Conservation (phyloP, 768 basidiomycete genomes). For the Mycena alexandri region DNA sequence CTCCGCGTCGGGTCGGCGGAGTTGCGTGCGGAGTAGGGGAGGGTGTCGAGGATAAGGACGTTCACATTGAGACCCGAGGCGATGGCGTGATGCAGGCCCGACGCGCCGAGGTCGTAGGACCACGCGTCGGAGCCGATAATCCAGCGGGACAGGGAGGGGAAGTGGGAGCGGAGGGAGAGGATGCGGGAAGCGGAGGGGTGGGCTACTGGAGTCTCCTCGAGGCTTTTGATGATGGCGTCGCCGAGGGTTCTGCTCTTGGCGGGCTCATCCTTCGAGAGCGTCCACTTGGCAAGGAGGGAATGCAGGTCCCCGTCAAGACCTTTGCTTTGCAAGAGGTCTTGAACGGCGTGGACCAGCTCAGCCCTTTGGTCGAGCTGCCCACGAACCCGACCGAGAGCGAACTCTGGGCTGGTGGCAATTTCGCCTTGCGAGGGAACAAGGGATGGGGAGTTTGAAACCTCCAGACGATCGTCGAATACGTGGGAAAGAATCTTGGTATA, state of each 20-base stretch:
- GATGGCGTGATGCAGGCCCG: constrained; percentile 94
- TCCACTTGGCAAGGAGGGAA: constrained; percentile 82
- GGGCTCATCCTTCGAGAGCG: constrained; percentile 79
- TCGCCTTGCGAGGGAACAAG: constrained; percentile 77
- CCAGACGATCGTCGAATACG: constrained; percentile 82
- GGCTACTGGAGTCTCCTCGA: constrained; percentile 56
- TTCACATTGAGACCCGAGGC: constrained; percentile 94
- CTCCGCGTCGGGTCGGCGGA: constrained; percentile 77
- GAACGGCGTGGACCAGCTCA: constrained; percentile 73
- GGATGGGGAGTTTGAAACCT: constrained; percentile 87
- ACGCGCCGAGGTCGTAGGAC: constrained; percentile 97
- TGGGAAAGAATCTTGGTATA: constrained; percentile 91
- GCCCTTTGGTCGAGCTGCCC: constrained; percentile 84
- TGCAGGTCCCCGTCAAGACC: constrained; percentile 70
- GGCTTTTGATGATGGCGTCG: constrained; percentile 63
- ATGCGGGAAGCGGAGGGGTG: constrained; percentile 67
- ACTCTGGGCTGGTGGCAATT: constrained; percentile 92
- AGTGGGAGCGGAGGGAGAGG: constrained; percentile 69
- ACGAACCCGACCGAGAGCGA: constrained; percentile 91
- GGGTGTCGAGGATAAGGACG: constrained; percentile 93
- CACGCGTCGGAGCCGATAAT: constrained; percentile 98
- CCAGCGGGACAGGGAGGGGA: constrained; percentile 86
- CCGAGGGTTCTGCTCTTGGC: constrained; percentile 71
- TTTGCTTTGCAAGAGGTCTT: constrained; percentile 70
- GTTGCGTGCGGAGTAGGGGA: constrained; percentile 87